Evolutionary conservation across 306 rosid genomes (phyloP).

Genomic region (Gynostemma pentaphyllum): DNA sequence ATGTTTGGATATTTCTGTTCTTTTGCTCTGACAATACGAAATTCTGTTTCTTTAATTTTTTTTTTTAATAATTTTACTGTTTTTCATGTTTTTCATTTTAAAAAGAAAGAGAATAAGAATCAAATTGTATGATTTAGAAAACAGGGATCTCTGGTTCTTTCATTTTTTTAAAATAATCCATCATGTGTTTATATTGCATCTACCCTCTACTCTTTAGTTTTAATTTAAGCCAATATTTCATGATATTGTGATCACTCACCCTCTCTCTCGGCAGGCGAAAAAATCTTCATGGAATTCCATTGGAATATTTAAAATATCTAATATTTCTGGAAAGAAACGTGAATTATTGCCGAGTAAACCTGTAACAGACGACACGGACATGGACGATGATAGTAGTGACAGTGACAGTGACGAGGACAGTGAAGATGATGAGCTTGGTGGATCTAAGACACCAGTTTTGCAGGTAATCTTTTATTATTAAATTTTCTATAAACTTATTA

Average conservation of each 20-base stretch:
- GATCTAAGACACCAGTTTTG: constrained; percentile 36
- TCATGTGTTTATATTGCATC: constrained; percentile 12
- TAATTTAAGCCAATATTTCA: constrained; percentile 2
- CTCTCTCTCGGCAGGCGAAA: constrained; percentile 57
- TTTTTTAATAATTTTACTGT: background rate
- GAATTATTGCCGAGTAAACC: constrained; percentile 47
- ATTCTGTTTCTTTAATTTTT: background rate
- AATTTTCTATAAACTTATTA: constrained; percentile 1
- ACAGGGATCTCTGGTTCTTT: background rate
- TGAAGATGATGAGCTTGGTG: constrained; percentile 42
- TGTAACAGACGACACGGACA: constrained; percentile 34
- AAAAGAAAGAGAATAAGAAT: background rate
- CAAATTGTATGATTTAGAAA: background rate
- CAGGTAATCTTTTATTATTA: constrained; percentile 34
- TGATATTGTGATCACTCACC: constrained; percentile 11
- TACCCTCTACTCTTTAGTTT: background rate
- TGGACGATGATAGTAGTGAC: constrained; percentile 61
- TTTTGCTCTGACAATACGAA: background rate
- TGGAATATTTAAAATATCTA: constrained; percentile 73
- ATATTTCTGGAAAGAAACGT: constrained; percentile 77
- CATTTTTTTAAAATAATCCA: background rate
- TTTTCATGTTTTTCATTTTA: background rate
- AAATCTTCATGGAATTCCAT: constrained; percentile 66
- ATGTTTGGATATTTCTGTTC: background rate
- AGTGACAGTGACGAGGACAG: constrained; percentile 62